Conservation (phyloP, 768 basidiomycete genomes). For the Xerocomus brunneocitrinus region DNA sequence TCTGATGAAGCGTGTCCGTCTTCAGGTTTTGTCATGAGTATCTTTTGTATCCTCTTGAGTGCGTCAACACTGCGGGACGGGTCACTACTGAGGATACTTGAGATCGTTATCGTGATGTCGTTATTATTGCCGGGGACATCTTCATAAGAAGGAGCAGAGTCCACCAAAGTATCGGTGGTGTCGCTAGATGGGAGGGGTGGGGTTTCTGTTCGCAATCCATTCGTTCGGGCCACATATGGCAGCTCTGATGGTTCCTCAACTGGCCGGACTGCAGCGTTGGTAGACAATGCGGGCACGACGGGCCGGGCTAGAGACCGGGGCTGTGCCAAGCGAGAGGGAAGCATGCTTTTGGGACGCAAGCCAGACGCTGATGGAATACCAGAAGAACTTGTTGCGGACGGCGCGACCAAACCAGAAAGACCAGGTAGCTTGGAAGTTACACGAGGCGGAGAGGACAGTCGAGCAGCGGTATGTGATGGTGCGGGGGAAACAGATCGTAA, state of each 20-base stretch:
- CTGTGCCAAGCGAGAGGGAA: constrained; percentile 72
- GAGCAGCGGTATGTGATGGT: constrained; percentile 34
- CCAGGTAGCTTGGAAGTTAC: constrained; percentile 41
- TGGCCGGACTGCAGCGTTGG: constrained; percentile 18
- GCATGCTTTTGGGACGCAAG: constrained; percentile 57
- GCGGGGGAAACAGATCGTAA: constrained; percentile 36
- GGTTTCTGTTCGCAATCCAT: constrained; percentile 14
- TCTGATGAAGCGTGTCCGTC: constrained; percentile 61
- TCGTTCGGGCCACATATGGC: constrained; percentile 21
- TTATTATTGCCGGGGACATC: constrained; percentile 29
- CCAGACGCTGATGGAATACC: constrained; percentile 36
- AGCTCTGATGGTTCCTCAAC: constrained; percentile 30
- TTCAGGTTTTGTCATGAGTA: constrained; percentile 72
- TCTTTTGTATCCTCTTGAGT: constrained; percentile 87
- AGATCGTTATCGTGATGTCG: constrained; percentile 78
- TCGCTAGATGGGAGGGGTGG: constrained; percentile 20
- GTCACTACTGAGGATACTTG: constrained; percentile 86
- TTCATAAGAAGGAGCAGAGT: constrained; percentile 24
- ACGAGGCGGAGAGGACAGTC: constrained; percentile 47
- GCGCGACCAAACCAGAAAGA: constrained; percentile 11
- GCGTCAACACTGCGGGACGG: constrained; percentile 84
- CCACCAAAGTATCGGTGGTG: constrained; percentile 33
- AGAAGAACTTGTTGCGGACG: constrained; percentile 11
- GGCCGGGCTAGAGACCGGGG: constrained; percentile 47
- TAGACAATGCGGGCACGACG: constrained; percentile 16